Percentiles rank a stretch among this genome's conserved stretches.
Evolutionary conservation across 192 early-diverging fungal species (phyloP).

Genomic region (Phlyctochytrium bullatum): DNA sequence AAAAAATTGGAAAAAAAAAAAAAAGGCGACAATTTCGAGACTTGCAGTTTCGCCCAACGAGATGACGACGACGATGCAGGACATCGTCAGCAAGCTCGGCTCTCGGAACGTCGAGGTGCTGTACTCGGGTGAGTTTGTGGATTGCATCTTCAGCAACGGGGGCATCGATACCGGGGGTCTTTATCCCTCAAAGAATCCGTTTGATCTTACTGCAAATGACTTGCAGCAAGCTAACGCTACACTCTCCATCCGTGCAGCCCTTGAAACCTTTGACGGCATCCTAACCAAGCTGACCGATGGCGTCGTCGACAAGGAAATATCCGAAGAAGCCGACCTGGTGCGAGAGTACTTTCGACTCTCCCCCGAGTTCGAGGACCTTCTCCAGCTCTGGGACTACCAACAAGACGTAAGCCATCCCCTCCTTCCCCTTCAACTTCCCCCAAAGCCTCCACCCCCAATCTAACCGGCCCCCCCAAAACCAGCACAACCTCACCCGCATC

Average conservation of each 20-base stretch:
- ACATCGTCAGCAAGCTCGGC: too few species aligned
- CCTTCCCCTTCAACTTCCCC: neutral
- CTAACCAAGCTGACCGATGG: conserved; percentile 21
- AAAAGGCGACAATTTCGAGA: too few species aligned
- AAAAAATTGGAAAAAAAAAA: too few species aligned
- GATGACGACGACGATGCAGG: too few species aligned
- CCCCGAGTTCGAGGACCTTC: conserved; percentile 56
- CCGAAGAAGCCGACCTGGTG: conserved; percentile 35
- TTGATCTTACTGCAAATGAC: conserved; percentile 15
- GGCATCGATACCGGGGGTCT: too few species aligned
- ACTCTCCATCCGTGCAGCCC: conserved; percentile 22
- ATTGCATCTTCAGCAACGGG: too few species aligned
- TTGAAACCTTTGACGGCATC: conserved; percentile 24
- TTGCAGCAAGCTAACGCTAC: conserved; percentile 26
- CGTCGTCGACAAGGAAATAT: conserved; percentile 39
- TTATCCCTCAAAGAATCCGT: too few species aligned
- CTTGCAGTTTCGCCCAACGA: too few species aligned
- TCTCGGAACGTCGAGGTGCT: too few species aligned
- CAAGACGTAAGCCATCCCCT: conserved; percentile 35
- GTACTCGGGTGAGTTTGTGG: too few species aligned
- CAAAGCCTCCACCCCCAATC: neutral
- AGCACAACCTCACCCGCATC: conserved; percentile 53
- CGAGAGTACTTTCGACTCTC: conserved; percentile 56
- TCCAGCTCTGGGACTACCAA: conserved; percentile 66
- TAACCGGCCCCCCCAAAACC: too few species aligned